Conservation (phyloP, 805 yeast species). For the Sugiyamaella valdiviana region DNA sequence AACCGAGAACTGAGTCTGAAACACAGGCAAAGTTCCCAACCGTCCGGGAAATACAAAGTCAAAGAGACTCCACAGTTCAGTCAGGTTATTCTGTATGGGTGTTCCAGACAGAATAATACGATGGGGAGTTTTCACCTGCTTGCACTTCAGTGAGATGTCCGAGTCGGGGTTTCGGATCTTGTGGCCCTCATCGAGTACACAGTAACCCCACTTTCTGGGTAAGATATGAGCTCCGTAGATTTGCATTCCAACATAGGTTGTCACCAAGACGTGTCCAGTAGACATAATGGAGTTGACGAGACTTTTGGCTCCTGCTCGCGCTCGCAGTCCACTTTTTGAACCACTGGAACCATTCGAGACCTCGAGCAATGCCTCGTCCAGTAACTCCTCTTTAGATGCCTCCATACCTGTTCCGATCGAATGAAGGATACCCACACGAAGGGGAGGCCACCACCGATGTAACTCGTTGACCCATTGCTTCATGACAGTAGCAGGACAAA, state of each 20-base stretch:
- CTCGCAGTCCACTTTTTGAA: constrained; percentile 33
- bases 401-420: constrained; percentile 88
- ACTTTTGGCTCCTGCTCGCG: constrained; percentile 27
- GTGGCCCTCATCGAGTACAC: constrained; percentile 92
- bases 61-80: constrained; percentile 90
- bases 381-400: constrained; percentile 22
- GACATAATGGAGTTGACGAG: constrained; percentile 52
- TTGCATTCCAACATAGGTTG: constrained; percentile 84
- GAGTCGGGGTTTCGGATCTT: constrained; percentile 93
- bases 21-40: constrained; percentile 89
- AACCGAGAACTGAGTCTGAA: constrained; percentile 82
- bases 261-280: constrained; percentile 77
- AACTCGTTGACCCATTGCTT: constrained; percentile 96
- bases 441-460: constrained; percentile 97
- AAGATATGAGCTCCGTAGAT: constrained; percentile 58
- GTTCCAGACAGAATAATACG: constrained; percentile 90
- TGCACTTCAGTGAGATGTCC: constrained; percentile 77
- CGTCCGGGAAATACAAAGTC: constrained; percentile 95
- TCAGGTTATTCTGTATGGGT: constrained; percentile 89
- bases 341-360: constrained; percentile 20
- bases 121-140: constrained; percentile 76
- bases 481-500: constrained; percentile 95
- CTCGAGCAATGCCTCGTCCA: constrained; percentile 28
- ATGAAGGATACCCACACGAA: constrained; percentile 78
- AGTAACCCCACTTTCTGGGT: constrained; percentile 81